These are phyloP conservation scores for Atkinsonella hypoxylon DNA, from an alignment of 2,329 filamentous ascomycete species.

Conservation along the genomic window DNA sequence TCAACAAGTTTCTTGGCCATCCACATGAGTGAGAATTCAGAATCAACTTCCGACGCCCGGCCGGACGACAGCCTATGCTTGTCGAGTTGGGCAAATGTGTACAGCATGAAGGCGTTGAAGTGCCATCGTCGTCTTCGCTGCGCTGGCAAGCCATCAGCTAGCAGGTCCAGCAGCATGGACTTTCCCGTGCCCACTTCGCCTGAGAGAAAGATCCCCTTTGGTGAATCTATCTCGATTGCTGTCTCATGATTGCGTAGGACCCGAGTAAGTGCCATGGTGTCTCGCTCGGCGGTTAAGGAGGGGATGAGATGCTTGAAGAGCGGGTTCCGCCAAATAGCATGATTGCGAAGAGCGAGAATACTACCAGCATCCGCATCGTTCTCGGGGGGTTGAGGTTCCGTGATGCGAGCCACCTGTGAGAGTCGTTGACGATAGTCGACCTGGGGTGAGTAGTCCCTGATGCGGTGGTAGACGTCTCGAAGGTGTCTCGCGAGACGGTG, in stretches of 20 bases:
- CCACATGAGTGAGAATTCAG: constrained; percentile 57
- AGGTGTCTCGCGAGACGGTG: constrained; percentile 64
- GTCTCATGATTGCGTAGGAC: constrained; percentile 60
- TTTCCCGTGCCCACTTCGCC: constrained; percentile 78
- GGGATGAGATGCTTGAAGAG: constrained; percentile 49
- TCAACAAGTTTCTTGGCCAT: constrained; percentile 66
- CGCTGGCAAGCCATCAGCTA: constrained; percentile 67
- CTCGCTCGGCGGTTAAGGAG: constrained; percentile 35
- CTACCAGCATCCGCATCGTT: constrained; percentile 19
- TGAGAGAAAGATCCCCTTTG: constrained; percentile 63
- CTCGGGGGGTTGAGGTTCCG: constrained; percentile 19
- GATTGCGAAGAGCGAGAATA: constrained; percentile 36
- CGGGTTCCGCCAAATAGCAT: constrained; percentile 46
- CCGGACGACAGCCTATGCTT: constrained; percentile 37
- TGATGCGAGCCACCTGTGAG: constrained; percentile 42
- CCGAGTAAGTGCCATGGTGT: constrained; percentile 52
- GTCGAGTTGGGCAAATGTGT: constrained; percentile 62
- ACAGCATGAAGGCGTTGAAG: constrained; percentile 79
- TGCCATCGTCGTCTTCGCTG: constrained; percentile 65
- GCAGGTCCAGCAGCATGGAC: constrained; percentile 71
- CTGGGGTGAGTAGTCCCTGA: constrained; percentile 69
- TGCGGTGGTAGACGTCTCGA: constrained; percentile 60
- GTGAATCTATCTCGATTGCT: constrained; percentile 59
- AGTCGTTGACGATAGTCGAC: constrained; percentile 56
- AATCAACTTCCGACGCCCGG: constrained; percentile 10